Evolutionary conservation across 148 eudicot genomes (phyloP).

Genomic region (Rhododendron ferrugineum): DNA sequence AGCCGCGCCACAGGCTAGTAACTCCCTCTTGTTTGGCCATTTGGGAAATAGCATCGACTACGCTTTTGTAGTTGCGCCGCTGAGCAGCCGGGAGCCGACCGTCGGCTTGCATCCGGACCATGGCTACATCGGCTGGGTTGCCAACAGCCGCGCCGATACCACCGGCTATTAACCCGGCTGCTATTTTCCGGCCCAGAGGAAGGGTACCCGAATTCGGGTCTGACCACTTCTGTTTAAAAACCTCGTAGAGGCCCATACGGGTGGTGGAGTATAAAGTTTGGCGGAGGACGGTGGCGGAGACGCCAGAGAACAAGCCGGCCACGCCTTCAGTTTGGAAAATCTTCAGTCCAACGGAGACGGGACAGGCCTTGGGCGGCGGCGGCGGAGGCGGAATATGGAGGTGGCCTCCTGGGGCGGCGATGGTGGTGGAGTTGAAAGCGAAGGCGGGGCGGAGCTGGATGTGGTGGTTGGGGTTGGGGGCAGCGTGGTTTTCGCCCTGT

Average conservation of each 20-base stretch:
- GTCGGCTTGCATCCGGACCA: constrained; percentile 59
- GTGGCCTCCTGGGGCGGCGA: not conserved
- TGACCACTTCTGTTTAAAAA: constrained; percentile 36
- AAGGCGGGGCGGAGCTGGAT: constrained; percentile 34
- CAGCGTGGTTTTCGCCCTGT: constrained; percentile 34
- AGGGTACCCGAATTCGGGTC: constrained; percentile 29
- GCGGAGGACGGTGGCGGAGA: constrained; percentile 56
- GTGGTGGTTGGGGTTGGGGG: constrained; percentile 5
- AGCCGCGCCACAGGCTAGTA: constrained; percentile 52
- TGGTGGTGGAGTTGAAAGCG: constrained; percentile 20
- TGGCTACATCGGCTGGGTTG: constrained; percentile 55
- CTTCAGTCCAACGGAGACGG: constrained; percentile 30
- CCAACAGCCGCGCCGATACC: constrained; percentile 50
- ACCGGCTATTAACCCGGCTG: constrained; percentile 44
- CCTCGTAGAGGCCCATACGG: constrained; percentile 51
- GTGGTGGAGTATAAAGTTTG: constrained; percentile 55
- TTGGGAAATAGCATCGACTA: constrained; percentile 29
- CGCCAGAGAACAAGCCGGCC: too few relatives aligned
- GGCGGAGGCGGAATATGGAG: constrained; percentile 4
- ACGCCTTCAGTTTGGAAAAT: too few relatives aligned
- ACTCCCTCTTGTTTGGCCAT: constrained; percentile 36
- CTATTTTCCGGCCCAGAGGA: constrained; percentile 27
- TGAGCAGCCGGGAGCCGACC: constrained; percentile 40
- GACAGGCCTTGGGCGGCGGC: constrained; percentile 26
- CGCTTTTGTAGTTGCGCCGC: constrained; percentile 40